phyloP scores from a whole-genome alignment of 306 rosid genomes.

The Morella rubra region DNA sequence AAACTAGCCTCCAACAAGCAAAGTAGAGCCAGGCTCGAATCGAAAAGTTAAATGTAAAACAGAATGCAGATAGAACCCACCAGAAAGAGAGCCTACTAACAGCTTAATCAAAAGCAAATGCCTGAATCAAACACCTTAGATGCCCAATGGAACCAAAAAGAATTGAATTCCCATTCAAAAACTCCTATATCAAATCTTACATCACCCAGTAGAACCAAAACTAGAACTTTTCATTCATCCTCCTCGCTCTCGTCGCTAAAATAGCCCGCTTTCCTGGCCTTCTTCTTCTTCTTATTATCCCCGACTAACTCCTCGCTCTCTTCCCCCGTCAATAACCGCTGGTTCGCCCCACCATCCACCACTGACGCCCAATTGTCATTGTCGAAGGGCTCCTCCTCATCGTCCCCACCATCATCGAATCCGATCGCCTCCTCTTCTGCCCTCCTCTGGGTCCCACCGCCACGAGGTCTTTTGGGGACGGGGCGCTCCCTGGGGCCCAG shows the following conservation, averaged over 20 bases:
- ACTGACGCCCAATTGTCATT: constrained; percentile 87
- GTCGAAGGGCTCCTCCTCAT: constrained; percentile 42
- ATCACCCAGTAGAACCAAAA: not conserved
- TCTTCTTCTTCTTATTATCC: constrained; percentile 45
- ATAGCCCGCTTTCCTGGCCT: constrained; percentile 58
- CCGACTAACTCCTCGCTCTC: constrained; percentile 46
- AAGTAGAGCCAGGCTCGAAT: too few relatives aligned
- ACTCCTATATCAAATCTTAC: too few relatives aligned
- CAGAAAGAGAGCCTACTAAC: too few relatives aligned
- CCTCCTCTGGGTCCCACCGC: constrained; percentile 12
- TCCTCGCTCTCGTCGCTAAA: constrained; percentile 88
- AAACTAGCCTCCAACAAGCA: too few relatives aligned
- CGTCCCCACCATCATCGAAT: constrained; percentile 14
- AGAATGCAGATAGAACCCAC: too few relatives aligned
- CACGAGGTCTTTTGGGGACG: constrained; percentile 36
- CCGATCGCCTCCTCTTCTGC: constrained; percentile 32
- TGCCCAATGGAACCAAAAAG: not conserved
- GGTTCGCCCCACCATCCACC: constrained; percentile 59
- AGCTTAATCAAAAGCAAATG: too few relatives aligned
- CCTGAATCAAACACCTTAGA: too few relatives aligned
- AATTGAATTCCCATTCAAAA: too few relatives aligned
- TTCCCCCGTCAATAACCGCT: constrained; percentile 41
- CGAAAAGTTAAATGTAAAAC: too few relatives aligned
- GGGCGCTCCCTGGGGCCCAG: constrained; percentile 75
- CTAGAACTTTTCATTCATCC: constrained; percentile 41